Base-by-base conservation (phyloP, 148 eudicot genomes). In the Amaranthus cruentus region DNA sequence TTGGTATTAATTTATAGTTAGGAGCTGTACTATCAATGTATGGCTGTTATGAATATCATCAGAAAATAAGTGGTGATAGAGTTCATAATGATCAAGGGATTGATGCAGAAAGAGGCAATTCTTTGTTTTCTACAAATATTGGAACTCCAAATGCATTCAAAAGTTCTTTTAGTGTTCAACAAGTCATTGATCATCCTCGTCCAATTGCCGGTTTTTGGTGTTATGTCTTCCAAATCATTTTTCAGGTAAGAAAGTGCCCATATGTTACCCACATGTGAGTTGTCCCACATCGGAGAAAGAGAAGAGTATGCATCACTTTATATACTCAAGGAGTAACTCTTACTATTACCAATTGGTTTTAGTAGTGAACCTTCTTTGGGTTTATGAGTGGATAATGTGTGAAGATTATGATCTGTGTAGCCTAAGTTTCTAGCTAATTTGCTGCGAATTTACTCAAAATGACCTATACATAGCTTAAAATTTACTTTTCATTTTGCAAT, bases 11-110 rank as follows among this genome's bases (percentile, higher is more conserved):
- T 21, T 51, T 11, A 70, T 78, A 92, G 97, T 78, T 92, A 78
- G 97, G 96, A 38, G 83, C 91, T 9, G 72, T 92, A 81, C 83
- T 90, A 4, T 92, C 97, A 15, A 78, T 92, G 78, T 76, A 86
- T 66, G 97, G 97, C 47, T 92, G 97, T 18, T 90, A 83, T 73
- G 82, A 80, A 15, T 80, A 90, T 70, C 89, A 83, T 71, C 86
- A 84, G 62, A 78, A 78, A 73, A 76, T 74, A 12, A 80, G 78
- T 49, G 84, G 82, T 44, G 84, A 79, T 18, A 62, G 89, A 53
- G 83, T 73, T 52, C 83, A 61, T 48, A 79, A 74, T 66, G 78
- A 83, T 28, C 38, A 28, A 15, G 79, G 79, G 2, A 60, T 76
- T 18, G 92, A 92, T 77, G 53, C 83, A 9, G 96, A 88, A 76